Evolutionary conservation across 805 yeast genomes (phyloP).

Genomic region (Candida dajiaensis): DNA sequence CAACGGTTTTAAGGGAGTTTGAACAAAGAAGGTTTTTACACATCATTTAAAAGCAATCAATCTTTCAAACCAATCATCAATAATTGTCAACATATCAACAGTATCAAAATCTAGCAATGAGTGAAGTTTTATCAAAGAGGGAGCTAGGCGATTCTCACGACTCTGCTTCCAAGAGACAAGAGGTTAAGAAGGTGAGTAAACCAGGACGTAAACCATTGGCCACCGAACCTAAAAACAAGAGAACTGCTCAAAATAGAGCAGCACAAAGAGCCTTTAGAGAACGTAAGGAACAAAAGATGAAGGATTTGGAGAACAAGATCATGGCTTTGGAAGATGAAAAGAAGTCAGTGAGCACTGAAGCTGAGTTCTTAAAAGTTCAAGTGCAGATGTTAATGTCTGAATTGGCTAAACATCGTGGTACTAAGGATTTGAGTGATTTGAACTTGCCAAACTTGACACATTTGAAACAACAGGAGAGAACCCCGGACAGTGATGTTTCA

Average conservation of each 20-base stretch:
- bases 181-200: constrained; percentile 32
- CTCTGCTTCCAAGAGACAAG: constrained; percentile 15
- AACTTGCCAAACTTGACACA: constrained; percentile 10
- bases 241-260: constrained; percentile 97
- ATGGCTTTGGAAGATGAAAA: constrained; percentile 65
- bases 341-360: constrained; percentile 61
- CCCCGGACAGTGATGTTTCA: constrained; percentile 12
- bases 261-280: constrained; percentile 96
- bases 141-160: constrained; percentile 3
- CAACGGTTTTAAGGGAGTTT: too few relatives aligned
- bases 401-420: constrained; percentile 52
- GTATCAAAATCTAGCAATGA: neutral
- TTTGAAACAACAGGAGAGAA: neutral
- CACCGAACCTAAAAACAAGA: constrained; percentile 77
- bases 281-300: constrained; percentile 81
- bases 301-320: constrained; percentile 79
- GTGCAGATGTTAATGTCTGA: constrained; percentile 70
- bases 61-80: too few relatives aligned
- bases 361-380: constrained; percentile 68
- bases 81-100: neutral
- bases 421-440: constrained; percentile 21
- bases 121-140: constrained; percentile 10
- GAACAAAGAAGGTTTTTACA: too few relatives aligned
- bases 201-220: constrained; percentile 80
- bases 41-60: too few relatives aligned